Percentiles rank a stretch among this genome's conserved stretches.
phyloP scores from a whole-genome alignment of 2,329 filamentous ascomycete genomes.

The Westerdykella aurantiaca region DNA sequence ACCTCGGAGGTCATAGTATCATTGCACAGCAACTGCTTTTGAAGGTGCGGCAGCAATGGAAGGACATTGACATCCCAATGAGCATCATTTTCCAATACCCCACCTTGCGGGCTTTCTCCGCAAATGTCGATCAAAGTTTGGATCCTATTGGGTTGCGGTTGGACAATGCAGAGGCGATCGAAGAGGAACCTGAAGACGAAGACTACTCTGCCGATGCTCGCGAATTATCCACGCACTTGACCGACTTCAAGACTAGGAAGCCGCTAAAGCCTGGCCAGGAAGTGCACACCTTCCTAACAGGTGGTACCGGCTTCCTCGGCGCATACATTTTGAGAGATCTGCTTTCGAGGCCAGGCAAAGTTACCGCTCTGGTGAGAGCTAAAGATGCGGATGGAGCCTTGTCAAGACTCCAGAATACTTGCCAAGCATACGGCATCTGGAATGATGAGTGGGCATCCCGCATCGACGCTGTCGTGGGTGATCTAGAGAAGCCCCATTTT shows the following conservation, averaged over 20 bases:
- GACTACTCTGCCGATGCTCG: conserved; percentile 51
- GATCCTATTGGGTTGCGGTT: conserved; percentile 45
- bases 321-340: conserved; percentile 73
- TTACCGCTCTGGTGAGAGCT: conserved; percentile 72
- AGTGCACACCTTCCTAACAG: conserved; percentile 72
- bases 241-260: conserved; percentile 28
- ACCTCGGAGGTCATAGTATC: conserved; percentile 74
- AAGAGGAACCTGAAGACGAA: conserved; percentile 46
- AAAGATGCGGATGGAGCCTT: conserved; percentile 56
- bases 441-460: conserved; percentile 59
- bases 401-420: conserved; percentile 60
- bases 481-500: conserved; percentile 66
- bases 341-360: conserved; percentile 57
- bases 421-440: conserved; percentile 77
- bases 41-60: conserved; percentile 57
- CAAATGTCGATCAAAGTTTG: conserved; percentile 47
- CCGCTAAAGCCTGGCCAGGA: conserved; percentile 39
- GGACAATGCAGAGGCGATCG: conserved; percentile 34
- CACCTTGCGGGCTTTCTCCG: conserved; percentile 53
- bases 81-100: conserved; percentile 64
- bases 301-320: conserved; percentile 85
- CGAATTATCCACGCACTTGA: conserved; percentile 47
- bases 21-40: conserved; percentile 77
- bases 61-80: conserved; percentile 62
- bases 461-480: conserved; percentile 64